A percentile compares a stretch with the other conserved stretches of the same genome.
These are phyloP conservation scores for Zoysia matrella DNA, from an alignment of 202 grass and related monocot genomes.

Conservation along the genomic window DNA sequence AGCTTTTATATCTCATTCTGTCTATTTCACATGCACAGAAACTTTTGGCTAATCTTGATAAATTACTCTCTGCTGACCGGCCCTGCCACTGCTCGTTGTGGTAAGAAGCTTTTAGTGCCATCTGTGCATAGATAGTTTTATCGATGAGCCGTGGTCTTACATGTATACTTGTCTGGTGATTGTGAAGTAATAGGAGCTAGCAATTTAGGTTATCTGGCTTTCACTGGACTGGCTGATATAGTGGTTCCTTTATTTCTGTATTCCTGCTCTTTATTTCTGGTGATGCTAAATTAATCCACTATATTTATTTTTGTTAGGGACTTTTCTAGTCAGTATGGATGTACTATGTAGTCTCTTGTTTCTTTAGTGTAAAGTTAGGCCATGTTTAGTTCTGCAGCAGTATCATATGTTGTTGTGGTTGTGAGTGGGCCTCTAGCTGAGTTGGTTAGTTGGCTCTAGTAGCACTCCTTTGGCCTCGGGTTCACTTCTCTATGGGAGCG, in stretches of 20 bases:
- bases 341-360: conserved; percentile 21
- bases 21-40: conserved; percentile 59
- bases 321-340: conserved; percentile 23
- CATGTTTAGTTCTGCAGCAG: conserved; percentile 25
- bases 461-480: too few species aligned
- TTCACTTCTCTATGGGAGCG: too few species aligned
- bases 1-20: conserved; percentile 34
- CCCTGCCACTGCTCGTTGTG: conserved; percentile 75
- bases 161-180: conserved; percentile 19
- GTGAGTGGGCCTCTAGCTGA: too few species aligned
- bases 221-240: conserved; percentile 24
- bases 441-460: too few species aligned
- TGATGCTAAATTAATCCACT: conserved; percentile 31
- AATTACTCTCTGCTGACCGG: conserved; percentile 63
- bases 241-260: conserved; percentile 28
- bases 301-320: conserved; percentile 15
- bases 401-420: background rate
- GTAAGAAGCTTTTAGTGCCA: conserved; percentile 48
- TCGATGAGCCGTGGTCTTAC: background rate
- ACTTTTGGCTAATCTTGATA: conserved; percentile 81
- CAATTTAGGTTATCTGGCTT: conserved; percentile 27
- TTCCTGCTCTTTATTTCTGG: conserved; percentile 15
- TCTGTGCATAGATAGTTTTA: conserved; percentile 32
- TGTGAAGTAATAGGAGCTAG: background rate
- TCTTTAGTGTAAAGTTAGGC: conserved; percentile 13